Base-by-base conservation (phyloP, 1,139 yeast species). In the Scheffersomyces cryptocercus region DNA sequence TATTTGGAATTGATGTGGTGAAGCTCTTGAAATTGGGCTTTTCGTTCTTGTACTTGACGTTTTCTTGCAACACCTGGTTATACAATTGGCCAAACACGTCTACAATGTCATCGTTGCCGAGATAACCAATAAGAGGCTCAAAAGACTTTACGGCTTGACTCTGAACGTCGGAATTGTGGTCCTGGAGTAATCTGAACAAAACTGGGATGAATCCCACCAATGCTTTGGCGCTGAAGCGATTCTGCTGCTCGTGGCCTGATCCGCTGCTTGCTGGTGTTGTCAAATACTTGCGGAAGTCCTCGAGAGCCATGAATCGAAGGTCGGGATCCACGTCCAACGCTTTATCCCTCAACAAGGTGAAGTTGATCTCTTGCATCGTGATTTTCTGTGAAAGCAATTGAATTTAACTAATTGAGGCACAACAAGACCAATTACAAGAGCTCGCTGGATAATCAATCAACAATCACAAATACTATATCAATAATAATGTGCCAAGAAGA, bases 271-370 rank as follows among this genome's bases (percentile, higher is more conserved):
- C 8, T 30, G 33, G 15, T 4, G 50, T 52, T 53, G 51, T 49
- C 67, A 73, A 48, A 68, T 69, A 55, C 48, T 77, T 79, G 54
- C 79, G 81, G 54, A 88, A 74, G 58, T 89, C 97, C 53, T 81
- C 87, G 49, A 88, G 70, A 3, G 93, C 95, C 97, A 89, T 89
- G 64, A 84, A 88, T 58, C 96, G 74, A 53, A 86, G 71, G 59
- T 89, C 97, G 3, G 95, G 87, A 56, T 89, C 97, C 20, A 85
- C 84, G 53, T 82, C 87, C 41, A 70, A 68, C 15, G 84, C 80
- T 54, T 73, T 74, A 52, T 82, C 83, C 44, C 59, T 65, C 41
- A 74, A 56, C 13, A 60, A 38, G 33, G 50, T 46, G 36, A 59
- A 45, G 44, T 55, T 58, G 51, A 55, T 46, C 13, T 49, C 55